Evolutionary conservation across 371 early-diverging fungal genomes (phyloP), one percentile per base, ranked within the genome.

Genomic region (Gilbertella persicaria): DNA sequence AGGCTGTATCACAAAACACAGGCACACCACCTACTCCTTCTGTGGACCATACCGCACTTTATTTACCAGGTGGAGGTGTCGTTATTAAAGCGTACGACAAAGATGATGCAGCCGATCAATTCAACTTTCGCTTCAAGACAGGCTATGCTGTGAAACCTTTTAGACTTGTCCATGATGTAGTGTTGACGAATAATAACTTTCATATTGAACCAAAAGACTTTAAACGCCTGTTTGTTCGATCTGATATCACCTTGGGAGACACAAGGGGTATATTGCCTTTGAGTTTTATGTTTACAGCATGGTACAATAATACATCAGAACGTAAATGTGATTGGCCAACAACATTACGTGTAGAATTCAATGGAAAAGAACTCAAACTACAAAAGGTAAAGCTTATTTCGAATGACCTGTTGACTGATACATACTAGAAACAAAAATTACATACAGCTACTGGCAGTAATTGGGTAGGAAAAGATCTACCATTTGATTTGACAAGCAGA

Each of bases 291-390:
- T 42, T 74, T 4, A 64, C 58, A 16, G 42, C 64, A 7, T 69
- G 64, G 65, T 52, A 64, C 41, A 45, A 47, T 7, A 36, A 56
- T 4, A 36, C 37, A 4, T 10, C 24, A 10, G 47, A 50, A 17
- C 39, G 35, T 1, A 53, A 70, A 33, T 72, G 73, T 36, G 73
- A 72, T 19, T 76, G 76, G 76, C 76, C 76, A 13, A 50, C 50
- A 0, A 46, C 26, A 3, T 37, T 59, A n/a, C 29, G 38, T 4
- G 51, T 68, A 10, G 50, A 56, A 14, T 5, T 68, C 4, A 70
- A 70, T 30, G 55, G 55, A n/a, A 43, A 37, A 4, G 2, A 21
- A 7, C 17, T 63, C 10, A 26, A 24, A 0, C 20, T 69, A 13
- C 39, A 57, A 41, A 67, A 56, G 47, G 73, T 72, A 60, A 45